Percentiles rank a stretch among this genome's conserved stretches.
These are phyloP conservation scores for Collariella sp. DNA, from an alignment of 495 filamentous ascomycete genomes.

Conservation along the genomic window DNA sequence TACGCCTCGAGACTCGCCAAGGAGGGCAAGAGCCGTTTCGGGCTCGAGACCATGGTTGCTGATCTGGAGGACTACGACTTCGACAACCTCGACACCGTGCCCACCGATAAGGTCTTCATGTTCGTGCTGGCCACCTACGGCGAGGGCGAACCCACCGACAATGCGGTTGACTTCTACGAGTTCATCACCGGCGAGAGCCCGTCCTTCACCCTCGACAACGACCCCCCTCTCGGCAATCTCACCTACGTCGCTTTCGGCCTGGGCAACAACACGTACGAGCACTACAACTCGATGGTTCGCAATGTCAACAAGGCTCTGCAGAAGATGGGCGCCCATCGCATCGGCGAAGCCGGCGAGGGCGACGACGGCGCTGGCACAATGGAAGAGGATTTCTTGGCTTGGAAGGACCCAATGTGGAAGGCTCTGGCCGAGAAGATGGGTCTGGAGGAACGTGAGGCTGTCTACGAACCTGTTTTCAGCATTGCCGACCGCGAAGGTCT, in stretches of 20 bases:
- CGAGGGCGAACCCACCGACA: slow-evolving; percentile 97
- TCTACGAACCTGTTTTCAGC: slow-evolving; percentile 88
- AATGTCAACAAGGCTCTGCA: slow-evolving; percentile 70
- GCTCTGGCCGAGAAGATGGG: slow-evolving; percentile 72
- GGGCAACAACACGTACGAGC: slow-evolving; percentile 98
- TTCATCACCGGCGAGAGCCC: slow-evolving; percentile 79
- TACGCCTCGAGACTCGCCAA: slow-evolving; percentile 97
- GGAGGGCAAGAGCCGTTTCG: slow-evolving; percentile 92
- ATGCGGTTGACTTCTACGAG: slow-evolving; percentile 98
- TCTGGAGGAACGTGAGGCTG: slow-evolving; percentile 88
- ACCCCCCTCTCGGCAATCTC: slow-evolving; percentile 70
- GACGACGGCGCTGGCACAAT: slow-evolving; percentile 98
- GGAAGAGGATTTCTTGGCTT: slow-evolving; percentile 98
- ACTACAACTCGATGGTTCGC: slow-evolving; percentile 98
- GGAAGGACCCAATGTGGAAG: slow-evolving; percentile 99
- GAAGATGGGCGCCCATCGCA: slow-evolving; percentile 72
- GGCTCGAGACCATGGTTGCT: slow-evolving; percentile 95
- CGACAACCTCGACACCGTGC: slow-evolving; percentile 84
- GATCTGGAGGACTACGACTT: slow-evolving; percentile 98
- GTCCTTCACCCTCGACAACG: slow-evolving; percentile 69
- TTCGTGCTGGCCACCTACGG: slow-evolving; percentile 98
- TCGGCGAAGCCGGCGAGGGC: slow-evolving; percentile 86
- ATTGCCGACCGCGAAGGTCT: slow-evolving; percentile 70
- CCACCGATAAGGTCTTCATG: slow-evolving; percentile 82
- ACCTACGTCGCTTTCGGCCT: slow-evolving; percentile 95